Conservation (phyloP, 2,329 filamentous ascomycete genomes). For the Westerdykella aurantiaca region DNA sequence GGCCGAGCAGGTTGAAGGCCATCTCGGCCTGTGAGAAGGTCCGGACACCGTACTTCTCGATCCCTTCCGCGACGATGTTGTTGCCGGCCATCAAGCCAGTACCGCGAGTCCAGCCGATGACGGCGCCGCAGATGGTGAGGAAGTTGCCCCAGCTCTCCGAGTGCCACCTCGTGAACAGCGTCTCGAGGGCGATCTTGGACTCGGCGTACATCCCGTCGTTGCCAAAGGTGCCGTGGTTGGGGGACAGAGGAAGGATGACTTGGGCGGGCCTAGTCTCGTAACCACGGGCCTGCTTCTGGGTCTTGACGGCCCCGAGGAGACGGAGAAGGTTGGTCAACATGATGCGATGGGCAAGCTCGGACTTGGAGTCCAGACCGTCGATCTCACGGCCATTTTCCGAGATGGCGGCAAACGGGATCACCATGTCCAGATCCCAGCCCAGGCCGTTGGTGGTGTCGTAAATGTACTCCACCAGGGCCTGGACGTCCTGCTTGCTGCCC, state of each 20-base stretch:
- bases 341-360: conserved; percentile 44
- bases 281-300: conserved; percentile 77
- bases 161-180: conserved; percentile 96
- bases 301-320: conserved; percentile 61
- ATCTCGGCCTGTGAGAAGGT: conserved; percentile 99
- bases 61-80: conserved; percentile 94
- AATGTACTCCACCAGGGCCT: conserved; percentile 90
- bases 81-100: conserved; percentile 97
- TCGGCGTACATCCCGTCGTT: conserved; percentile 97
- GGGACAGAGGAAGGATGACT: conserved; percentile 90
- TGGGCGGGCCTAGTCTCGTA: conserved; percentile 95
- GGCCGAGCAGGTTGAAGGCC: conserved; percentile 95
- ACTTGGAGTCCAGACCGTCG: conserved; percentile 92
- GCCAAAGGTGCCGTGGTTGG: conserved; percentile 97
- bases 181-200: conserved; percentile 94
- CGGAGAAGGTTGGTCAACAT: conserved; percentile 40
- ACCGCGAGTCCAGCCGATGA: conserved; percentile 98
- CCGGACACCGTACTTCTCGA: conserved; percentile 92
- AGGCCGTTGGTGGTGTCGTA: conserved; percentile 95
- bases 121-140: conserved; percentile 94
- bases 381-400: conserved; percentile 97
- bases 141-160: conserved; percentile 97
- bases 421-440: conserved; percentile 95
- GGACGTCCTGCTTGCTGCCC: conserved; percentile 95
- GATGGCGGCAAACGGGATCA: conserved; percentile 95